Evolutionary conservation across 202 grass and related monocot genomes (phyloP).

Genomic region (Dendrocalamus latiflorus): DNA sequence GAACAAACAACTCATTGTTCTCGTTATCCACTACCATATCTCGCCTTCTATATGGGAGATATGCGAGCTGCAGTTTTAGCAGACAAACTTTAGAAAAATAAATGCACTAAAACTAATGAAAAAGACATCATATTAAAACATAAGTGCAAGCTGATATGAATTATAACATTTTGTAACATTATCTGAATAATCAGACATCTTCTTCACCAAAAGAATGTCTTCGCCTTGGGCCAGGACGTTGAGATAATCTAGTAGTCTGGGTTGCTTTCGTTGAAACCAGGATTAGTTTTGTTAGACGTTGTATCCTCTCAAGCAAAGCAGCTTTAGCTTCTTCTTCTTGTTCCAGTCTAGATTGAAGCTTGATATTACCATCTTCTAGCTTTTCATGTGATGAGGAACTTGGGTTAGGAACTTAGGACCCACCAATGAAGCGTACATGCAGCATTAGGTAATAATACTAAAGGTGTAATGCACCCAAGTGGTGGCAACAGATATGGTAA

Average conservation of each 20-base stretch:
- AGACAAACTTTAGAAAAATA: conserved; percentile 21
- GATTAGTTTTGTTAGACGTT: too few species aligned
- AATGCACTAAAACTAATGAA: not conserved
- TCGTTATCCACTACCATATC: conserved; percentile 52
- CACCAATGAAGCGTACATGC: not conserved
- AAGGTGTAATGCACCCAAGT: conserved; percentile 13
- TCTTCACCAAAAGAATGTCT: conserved; percentile 89
- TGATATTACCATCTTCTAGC: too few species aligned
- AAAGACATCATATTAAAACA: not conserved
- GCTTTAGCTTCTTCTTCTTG: too few species aligned
- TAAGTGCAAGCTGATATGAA: conserved; percentile 4
- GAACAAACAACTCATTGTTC: conserved; percentile 50
- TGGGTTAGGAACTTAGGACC: too few species aligned
- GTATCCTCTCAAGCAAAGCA: too few species aligned
- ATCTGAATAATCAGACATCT: conserved; percentile 46
- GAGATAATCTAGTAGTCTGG: conserved; percentile 49
- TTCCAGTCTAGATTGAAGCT: too few species aligned
- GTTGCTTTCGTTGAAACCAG: too few species aligned
- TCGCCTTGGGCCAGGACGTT: conserved; percentile 44
- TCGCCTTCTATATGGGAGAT: conserved; percentile 65
- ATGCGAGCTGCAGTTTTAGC: conserved; percentile 57
- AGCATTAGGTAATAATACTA: not conserved
- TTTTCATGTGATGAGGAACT: too few species aligned
- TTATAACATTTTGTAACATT: not conserved
- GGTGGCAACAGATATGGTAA: not conserved